Evolutionary conservation across 768 basidiomycete species (phyloP), one percentile per base, ranked within the genome.

Genomic region (Trametes elegans): DNA sequence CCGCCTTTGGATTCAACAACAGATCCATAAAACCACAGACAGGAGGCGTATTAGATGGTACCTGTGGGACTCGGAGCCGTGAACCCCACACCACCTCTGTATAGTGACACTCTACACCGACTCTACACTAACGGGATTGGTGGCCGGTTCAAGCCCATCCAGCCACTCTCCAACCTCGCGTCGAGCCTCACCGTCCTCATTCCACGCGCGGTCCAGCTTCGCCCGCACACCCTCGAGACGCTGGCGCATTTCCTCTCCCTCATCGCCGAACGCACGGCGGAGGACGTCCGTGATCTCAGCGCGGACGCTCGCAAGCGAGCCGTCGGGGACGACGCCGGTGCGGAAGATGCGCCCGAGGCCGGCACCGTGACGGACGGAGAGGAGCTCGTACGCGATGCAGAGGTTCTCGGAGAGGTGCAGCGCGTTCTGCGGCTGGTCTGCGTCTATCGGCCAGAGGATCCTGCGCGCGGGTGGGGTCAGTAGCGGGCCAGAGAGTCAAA

Each of bases 381-480:
- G 49, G 11, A 68, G 57, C 61, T 68, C 64, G 52, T 65, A 68
- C 9, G 59, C 67, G 27, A 68, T 48, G 26, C 60, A 32, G 36
- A 65, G 60, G 36, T 58, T 53, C n/a, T 62, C 59, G 8, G 62
- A 51, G 29, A 64, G 46, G 26, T 60, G 52, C 10, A 64, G 43
- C 7, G 61, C 52, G 51, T 66, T 66, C 16, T 43, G 18, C 1
- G 66, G 61, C 45, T 68, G 66, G 45, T 68, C 66, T 7, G 51
- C 62, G 26, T 38, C 28, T 47, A 64, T 61, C 2, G 67, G 67
- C 67, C 67, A 51, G 28, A 51, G 21, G 28, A 51, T 51, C 49
- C 49, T 51, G 28, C 13, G 7, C 7, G 18, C 31, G 13, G 34
- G n/a, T 35, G 6, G 34, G 34, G 13, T 13, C 13, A 32, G 34